phyloP scores from a whole-genome alignment of 805 yeast species.

The Kodamaea kaohsiungensis region DNA sequence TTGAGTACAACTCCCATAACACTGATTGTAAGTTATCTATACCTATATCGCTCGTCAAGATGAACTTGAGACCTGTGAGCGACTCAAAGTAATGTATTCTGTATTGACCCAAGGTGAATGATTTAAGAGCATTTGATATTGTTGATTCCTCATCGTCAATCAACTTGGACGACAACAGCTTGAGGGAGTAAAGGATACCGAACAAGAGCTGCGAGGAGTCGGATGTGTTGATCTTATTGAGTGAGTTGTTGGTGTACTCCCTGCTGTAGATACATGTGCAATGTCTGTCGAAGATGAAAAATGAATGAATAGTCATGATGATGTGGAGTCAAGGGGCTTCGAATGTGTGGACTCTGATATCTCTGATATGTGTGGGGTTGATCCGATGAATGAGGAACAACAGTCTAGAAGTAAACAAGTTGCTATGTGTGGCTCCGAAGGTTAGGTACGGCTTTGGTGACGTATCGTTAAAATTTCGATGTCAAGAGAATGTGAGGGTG shows the following conservation, averaged over 20 bases:
- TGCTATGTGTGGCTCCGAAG: background rate
- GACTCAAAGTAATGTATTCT: constrained; percentile 81
- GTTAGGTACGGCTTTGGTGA: background rate
- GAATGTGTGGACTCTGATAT: background rate
- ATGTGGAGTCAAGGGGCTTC: background rate
- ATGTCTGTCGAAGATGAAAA: constrained; percentile 90
- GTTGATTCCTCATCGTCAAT: constrained; percentile 24
- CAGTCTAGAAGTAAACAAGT: background rate
- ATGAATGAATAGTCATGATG: constrained; percentile 62
- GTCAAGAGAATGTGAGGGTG: background rate
- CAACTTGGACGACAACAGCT: constrained; percentile 67
- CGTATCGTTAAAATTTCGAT: background rate
- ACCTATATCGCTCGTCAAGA: constrained; percentile 66
- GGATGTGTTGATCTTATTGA: constrained; percentile 58
- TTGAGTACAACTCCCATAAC: constrained; percentile 59
- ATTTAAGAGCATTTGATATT: constrained; percentile 39
- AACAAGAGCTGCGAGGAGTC: constrained; percentile 80
- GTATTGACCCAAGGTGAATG: constrained; percentile 72
- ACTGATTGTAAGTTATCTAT: constrained; percentile 56
- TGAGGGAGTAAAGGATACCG: constrained; percentile 79
- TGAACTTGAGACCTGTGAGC: constrained; percentile 74
- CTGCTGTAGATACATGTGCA: constrained; percentile 82
- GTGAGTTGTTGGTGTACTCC: constrained; percentile 46
- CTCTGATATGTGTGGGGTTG: background rate
- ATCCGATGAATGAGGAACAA: background rate